Evolutionary conservation across 73 alveolate genomes (phyloP).

Genomic region (Uronychia setigera): DNA sequence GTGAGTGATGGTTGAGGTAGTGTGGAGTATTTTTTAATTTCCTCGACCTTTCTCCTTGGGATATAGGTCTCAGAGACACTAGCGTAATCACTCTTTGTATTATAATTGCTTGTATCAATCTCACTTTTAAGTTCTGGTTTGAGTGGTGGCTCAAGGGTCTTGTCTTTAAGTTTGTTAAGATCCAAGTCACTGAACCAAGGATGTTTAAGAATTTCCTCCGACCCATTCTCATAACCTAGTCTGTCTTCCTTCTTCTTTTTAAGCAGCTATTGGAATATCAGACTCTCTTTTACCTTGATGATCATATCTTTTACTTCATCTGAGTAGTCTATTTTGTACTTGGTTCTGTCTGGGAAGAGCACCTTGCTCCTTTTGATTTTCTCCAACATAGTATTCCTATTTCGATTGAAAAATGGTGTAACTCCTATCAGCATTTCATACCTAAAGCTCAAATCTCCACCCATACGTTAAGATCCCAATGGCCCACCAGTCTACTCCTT

Average conservation of each 20-base stretch:
- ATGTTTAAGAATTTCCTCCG: conserved; percentile 76
- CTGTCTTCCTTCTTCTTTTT: conserved; percentile 74
- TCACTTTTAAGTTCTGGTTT: conserved; percentile 32
- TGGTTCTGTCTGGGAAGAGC: conserved; percentile 63
- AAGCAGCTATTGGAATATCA: conserved; percentile 18
- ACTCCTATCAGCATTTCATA: conserved; percentile 95
- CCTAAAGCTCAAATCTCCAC: not conserved
- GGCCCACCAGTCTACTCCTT: conserved; percentile 97
- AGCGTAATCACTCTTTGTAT: conserved; percentile 39
- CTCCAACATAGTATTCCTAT: conserved; percentile 74
- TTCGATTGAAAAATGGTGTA: conserved; percentile 95
- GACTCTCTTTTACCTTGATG: conserved; percentile 27
- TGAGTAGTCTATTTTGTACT: conserved; percentile 51
- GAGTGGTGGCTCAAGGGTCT: conserved; percentile 49
- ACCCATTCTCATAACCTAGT: conserved; percentile 81
- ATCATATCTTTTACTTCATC: conserved; percentile 53
- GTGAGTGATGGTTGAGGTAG: too few relatives aligned
- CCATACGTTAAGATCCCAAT: conserved; percentile 79
- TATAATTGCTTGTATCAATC: conserved; percentile 39
- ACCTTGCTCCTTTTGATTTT: conserved; percentile 54
- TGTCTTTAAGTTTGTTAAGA: conserved; percentile 29
- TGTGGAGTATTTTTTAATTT: conserved; percentile 8
- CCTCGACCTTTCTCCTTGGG: conserved; percentile 3
- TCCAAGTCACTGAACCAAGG: conserved; percentile 79
- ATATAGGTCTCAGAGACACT: conserved; percentile 44